These are phyloP conservation scores for Raddia distichophylla DNA, from an alignment of 176 grass and related monocot genomes.

Conservation along the genomic window DNA sequence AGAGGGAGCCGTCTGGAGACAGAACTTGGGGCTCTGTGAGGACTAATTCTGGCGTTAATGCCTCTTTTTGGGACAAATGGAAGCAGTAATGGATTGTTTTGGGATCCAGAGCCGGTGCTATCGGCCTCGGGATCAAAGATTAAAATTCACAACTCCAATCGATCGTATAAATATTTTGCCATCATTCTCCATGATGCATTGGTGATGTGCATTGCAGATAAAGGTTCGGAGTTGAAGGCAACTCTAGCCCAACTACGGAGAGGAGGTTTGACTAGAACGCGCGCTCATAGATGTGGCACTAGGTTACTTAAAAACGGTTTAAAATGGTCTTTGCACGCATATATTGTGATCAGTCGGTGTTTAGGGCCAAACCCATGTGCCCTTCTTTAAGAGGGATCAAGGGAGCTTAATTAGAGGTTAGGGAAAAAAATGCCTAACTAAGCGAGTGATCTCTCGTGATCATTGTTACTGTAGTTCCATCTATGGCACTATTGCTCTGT, in stretches of 20 bases:
- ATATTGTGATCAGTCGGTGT: slow-evolving; percentile 55
- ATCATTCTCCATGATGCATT: slow-evolving; percentile 58
- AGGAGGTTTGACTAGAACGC: slow-evolving; percentile 59
- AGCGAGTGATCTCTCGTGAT: neutral
- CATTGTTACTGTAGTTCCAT: neutral
- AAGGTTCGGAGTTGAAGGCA: slow-evolving; percentile 47
- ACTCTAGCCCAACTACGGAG: slow-evolving; percentile 37
- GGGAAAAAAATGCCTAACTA: neutral
- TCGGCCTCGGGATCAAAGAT: slow-evolving; percentile 58
- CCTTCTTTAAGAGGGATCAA: slow-evolving; percentile 51
- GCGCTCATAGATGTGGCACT: slow-evolving; percentile 65
- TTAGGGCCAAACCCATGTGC: slow-evolving; percentile 64
- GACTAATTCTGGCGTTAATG: slow-evolving; percentile 53
- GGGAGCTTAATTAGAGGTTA: slow-evolving; percentile 30
- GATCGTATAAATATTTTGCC: slow-evolving; percentile 45
- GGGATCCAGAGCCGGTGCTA: slow-evolving; percentile 66
- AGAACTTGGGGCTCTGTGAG: neutral
- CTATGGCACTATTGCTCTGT: too few relatives aligned
- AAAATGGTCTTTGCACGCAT: slow-evolving; percentile 55
- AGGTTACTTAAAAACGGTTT: slow-evolving; percentile 63
- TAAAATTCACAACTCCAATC: slow-evolving; percentile 32
- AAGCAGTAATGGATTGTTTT: slow-evolving; percentile 58
- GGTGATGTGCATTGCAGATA: slow-evolving; percentile 37
- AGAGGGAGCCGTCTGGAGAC: slow-evolving; percentile 37
- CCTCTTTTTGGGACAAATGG: slow-evolving; percentile 55